Percentiles rank a stretch among this genome's conserved stretches.
phyloP scores from a whole-genome alignment of 2,329 filamentous ascomycete genomes.

The Fusarium neocosmosporiellum region DNA sequence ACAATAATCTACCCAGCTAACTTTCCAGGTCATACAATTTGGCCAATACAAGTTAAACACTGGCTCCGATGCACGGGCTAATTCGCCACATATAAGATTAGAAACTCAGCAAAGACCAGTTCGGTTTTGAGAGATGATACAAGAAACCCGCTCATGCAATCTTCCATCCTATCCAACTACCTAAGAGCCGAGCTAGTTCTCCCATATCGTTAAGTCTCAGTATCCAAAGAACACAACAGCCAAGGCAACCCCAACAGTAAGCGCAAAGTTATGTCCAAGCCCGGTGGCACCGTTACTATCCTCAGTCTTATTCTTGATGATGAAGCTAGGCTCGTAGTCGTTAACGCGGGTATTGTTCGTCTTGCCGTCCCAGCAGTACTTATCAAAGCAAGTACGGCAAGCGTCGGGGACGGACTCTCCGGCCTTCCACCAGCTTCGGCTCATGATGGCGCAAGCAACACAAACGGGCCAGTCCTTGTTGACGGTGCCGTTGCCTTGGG shows the following conservation, averaged over 20 bases:
- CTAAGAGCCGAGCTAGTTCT: too few species aligned
- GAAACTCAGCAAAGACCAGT: neutral
- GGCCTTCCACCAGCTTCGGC: slow-evolving; percentile 75
- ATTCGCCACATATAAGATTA: too few species aligned
- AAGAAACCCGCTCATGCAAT: neutral
- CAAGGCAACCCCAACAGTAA: neutral
- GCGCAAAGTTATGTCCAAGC: neutral
- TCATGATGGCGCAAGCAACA: slow-evolving; percentile 83
- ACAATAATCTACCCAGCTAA: too few species aligned
- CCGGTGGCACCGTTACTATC: neutral
- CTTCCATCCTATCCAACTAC: neutral
- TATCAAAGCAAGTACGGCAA: slow-evolving; percentile 77
- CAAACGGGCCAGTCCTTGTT: slow-evolving; percentile 79
- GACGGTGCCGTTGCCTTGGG: slow-evolving; percentile 78
- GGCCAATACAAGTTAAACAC: too few species aligned
- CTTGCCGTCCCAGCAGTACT: slow-evolving; percentile 88
- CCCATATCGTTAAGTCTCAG: neutral
- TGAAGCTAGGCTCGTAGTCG: neutral
- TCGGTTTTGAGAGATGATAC: neutral
- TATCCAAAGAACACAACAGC: neutral
- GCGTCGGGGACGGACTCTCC: slow-evolving; percentile 70
- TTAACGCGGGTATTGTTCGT: slow-evolving; percentile 48
- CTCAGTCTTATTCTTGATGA: neutral
- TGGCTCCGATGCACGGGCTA: too few species aligned
- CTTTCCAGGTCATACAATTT: too few species aligned